Base-by-base conservation (phyloP, 352 stramenopile species). In the Phytophthora macrochlamydospora region DNA sequence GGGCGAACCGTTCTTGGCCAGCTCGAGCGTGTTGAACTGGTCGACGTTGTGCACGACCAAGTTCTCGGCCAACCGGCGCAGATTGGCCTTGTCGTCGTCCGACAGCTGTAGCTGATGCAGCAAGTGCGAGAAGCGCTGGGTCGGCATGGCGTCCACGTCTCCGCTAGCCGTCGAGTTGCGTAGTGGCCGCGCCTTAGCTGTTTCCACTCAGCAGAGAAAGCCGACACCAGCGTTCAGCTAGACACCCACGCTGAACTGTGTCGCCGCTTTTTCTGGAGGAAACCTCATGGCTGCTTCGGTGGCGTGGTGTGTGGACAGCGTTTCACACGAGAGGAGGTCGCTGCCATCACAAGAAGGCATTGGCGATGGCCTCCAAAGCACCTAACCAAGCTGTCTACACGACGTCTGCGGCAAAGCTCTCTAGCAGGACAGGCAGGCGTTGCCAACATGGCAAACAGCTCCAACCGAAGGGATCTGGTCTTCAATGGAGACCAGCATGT, bases 41-140 rank as follows among this genome's bases (percentile, higher is more conserved):
- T 63, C 67, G 14, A 71, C 56, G 31, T 31, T 52, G 3, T 56
- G 6, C 9, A 65, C 62, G 48, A 87, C 65, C 57, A 87, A 29
- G 11, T 12, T 49, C 64, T 40, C 69, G 67, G 45, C 60, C 66
- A 49, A 7, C 13, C 29, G 13, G 3, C 14, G 43, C 13, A 49
- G 43, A 2, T 6, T 49, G 12, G 14, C 43, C 3, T 49, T 24
- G 13, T 49, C 43, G 7, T 49, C 3, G 12, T 49, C 43, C 43
- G 43, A 29, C 13, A 12, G 29, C 14, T 49, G 12, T 0, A 49
- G 14, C 43, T 12, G 43, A 7, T 49, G 24, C 3, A 49, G 43
- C 43, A 49, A 49, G 14, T 49, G 43, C 29, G 43, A n/a, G 43
- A 49, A 49, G 4, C 43, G 14, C 14, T 49, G 14, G 2, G 43